A percentile compares a stretch with the other conserved stretches of the same genome.
Conservation (phyloP, 306 rosid species). For the Cucurbita ficifolia region DNA sequence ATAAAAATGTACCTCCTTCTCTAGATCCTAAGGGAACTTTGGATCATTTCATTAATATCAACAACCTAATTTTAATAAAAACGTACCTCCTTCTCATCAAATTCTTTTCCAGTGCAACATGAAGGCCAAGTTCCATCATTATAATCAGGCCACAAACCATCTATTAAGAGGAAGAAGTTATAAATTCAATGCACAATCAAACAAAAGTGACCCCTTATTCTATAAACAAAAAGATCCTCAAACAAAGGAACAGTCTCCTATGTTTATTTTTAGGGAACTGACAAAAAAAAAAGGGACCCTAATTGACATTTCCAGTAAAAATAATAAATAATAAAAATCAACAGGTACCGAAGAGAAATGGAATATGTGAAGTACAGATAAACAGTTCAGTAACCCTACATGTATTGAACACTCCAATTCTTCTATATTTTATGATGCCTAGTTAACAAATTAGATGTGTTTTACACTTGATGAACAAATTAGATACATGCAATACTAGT, state of each 20-base stretch:
- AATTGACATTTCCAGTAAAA: background rate
- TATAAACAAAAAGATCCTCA: background rate
- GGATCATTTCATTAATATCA: background rate
- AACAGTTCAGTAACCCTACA: background rate
- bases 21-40: background rate
- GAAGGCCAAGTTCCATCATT: conserved; percentile 95
- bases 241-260: background rate
- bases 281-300: background rate
- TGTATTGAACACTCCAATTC: background rate
- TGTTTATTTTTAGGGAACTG: background rate
- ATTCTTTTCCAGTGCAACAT: conserved; percentile 47
- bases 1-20: conserved; percentile 41
- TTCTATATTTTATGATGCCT: background rate
- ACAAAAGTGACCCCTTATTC: background rate
- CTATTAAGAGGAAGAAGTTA: conserved; percentile 22
- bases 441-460: background rate
- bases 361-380: background rate
- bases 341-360: background rate
- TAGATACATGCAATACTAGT: background rate
- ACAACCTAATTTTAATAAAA: background rate
- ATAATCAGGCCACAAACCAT: conserved; percentile 96
- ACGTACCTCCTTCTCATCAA: conserved; percentile 61
- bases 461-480: background rate
- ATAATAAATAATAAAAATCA: background rate
- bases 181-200: background rate